Evolutionary conservation across 139 green algal genomes (phyloP), one percentile per base, ranked within the genome.

Genomic region (Micractinium conductrix): DNA sequence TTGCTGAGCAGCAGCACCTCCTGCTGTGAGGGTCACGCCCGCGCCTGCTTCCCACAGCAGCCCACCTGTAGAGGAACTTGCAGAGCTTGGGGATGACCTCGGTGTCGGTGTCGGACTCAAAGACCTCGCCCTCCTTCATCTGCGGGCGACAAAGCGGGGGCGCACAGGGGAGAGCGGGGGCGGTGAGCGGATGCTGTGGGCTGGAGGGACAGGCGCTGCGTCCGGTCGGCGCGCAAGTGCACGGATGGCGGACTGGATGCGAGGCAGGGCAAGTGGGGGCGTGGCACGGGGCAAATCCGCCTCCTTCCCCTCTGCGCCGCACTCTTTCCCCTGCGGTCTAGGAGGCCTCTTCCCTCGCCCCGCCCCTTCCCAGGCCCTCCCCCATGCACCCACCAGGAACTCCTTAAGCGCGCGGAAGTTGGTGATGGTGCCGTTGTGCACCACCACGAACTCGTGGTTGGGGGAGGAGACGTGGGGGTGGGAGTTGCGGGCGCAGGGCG

Each of bases 351-450:
- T 38, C 26, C 63, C 6, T 35, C 30, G 3, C 19, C 69, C 69
- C 16, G 43, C 28, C 24, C 44, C 72, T 12, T 33, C 68, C 5
- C 38, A 0, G 50, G 45, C n/a, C 28, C 38, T 10, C 16, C 26
- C 37, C 9, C 21, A 12, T 17, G 63, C 65, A 82, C 94, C 19
- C 80, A 95, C 91, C 91, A 98, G 87, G 85, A 98, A 98, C 43
- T 96, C 92, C 69, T 96, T 96, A 1, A 98, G 89, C 35, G 95
- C 89, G 75, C 93, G 90, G 91, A 97, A 98, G 93, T 99, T 99
- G 50, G 97, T 99, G 93, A 99, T 99, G 90, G 99, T 99, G 69
- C 97, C 97, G 84, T 99, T 99, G 94, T 99, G 97, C 44, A 99
- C 97, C 16, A 99, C 96, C 33, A 98, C 90, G 86, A 99, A 99